Evolutionary conservation across 495 filamentous ascomycete genomes (phyloP).

Genomic region (Daldinia grandis): DNA sequence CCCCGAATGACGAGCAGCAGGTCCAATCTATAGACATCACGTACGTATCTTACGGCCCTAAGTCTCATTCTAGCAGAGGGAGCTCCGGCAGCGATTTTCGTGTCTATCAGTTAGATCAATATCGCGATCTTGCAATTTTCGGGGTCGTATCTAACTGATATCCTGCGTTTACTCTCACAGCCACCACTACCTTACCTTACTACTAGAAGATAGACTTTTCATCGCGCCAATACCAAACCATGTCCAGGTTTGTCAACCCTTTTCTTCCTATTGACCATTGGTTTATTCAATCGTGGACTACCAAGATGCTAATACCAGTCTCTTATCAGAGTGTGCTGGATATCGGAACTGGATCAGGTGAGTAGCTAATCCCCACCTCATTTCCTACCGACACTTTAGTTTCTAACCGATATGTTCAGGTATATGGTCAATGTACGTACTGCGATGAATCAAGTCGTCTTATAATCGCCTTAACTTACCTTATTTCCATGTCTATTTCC

Average conservation of each 20-base stretch:
- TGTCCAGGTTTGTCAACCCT: conserved; percentile 19
- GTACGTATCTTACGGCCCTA: conserved; percentile 13
- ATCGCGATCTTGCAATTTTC: neutral
- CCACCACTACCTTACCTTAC: conserved; percentile 48
- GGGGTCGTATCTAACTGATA: neutral
- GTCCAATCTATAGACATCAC: conserved; percentile 49
- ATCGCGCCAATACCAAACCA: conserved; percentile 61
- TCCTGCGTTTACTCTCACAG: conserved; percentile 8
- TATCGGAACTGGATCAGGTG: conserved; percentile 65
- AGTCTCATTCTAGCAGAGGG: neutral
- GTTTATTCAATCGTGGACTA: neutral
- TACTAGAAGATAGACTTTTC: conserved; percentile 59
- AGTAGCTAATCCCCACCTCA: conserved; percentile 49
- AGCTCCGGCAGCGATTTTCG: neutral
- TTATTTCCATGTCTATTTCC: neutral
- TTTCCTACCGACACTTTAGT: conserved; percentile 15
- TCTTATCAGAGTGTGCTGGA: conserved; percentile 58
- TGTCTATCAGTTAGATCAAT: neutral
- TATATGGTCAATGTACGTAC: conserved; percentile 52
- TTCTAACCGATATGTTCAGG: conserved; percentile 35
- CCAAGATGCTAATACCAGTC: neutral
- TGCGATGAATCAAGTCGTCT: neutral
- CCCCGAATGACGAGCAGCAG: conserved; percentile 47
- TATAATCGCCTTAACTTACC: neutral
- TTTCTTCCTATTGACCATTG: neutral